These are phyloP conservation scores for Clarireedia homoeocarpa DNA, from an alignment of 2,329 filamentous ascomycete species.

Conservation along the genomic window DNA sequence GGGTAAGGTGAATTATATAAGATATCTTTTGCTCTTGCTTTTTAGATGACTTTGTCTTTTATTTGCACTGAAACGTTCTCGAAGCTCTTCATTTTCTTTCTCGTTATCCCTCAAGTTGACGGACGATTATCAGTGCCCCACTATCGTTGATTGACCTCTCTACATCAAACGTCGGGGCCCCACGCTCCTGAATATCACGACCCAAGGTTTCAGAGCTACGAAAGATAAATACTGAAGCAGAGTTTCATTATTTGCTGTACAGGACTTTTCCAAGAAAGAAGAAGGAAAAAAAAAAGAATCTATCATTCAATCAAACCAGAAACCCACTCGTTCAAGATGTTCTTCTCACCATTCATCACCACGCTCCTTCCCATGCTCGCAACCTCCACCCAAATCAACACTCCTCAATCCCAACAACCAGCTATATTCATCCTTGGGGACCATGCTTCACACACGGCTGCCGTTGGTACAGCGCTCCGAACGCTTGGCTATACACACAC, in stretches of 20 bases:
- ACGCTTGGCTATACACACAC: slow-evolving; percentile 1
- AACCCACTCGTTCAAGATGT: not conserved
- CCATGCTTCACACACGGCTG: not conserved
- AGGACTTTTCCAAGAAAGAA: too few relatives aligned
- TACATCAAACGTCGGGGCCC: not conserved
- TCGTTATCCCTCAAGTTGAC: too few relatives aligned
- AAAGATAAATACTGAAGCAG: too few relatives aligned
- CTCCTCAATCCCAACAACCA: not conserved
- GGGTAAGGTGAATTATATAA: not conserved
- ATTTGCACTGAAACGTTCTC: too few relatives aligned
- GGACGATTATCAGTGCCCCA: not conserved
- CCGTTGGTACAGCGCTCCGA: slow-evolving; percentile 1
- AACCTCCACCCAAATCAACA: slow-evolving; percentile 1
- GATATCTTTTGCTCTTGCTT: not conserved
- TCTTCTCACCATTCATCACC: slow-evolving; percentile 6
- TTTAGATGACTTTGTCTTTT: not conserved
- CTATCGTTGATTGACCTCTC: not conserved
- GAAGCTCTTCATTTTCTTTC: not conserved
- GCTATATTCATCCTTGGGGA: slow-evolving; percentile 5
- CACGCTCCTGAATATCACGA: not conserved
- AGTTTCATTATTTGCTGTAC: too few relatives aligned
- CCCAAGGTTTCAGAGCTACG: not conserved
- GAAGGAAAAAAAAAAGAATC: too few relatives aligned
- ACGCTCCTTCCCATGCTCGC: slow-evolving; percentile 3
- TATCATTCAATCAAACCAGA: too few relatives aligned